A percentile compares a stretch with the other conserved stretches of the same genome.
These are phyloP conservation scores for Thielaviopsis euricoi DNA, from an alignment of 2,329 filamentous ascomycete species.

Conservation along the genomic window DNA sequence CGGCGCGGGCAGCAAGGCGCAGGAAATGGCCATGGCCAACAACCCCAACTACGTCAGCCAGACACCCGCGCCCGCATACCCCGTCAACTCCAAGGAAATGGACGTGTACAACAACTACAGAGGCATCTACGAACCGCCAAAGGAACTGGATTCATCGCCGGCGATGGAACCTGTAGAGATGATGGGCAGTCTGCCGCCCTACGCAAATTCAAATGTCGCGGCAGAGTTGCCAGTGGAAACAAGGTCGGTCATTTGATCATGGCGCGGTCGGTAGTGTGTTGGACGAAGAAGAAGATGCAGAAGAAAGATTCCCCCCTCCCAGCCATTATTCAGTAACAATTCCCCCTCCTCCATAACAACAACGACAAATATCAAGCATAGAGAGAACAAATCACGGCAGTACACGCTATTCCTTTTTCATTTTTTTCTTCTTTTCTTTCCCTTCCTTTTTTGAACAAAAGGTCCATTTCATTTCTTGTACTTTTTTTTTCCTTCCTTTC, in stretches of 20 bases:
- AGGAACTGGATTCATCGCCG: constrained; percentile 8
- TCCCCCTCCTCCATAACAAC: background rate
- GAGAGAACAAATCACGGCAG: too few species aligned
- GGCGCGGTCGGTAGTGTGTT: background rate
- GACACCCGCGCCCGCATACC: constrained; percentile 7
- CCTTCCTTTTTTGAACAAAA: background rate
- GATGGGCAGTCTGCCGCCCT: constrained; percentile 10
- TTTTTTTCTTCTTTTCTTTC: background rate
- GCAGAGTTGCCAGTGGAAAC: constrained; percentile 8
- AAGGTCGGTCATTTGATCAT: constrained; percentile 1
- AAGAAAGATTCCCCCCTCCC: too few species aligned
- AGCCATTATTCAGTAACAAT: background rate
- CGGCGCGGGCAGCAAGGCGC: constrained; percentile 1
- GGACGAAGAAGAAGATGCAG: background rate
- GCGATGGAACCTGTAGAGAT: constrained; percentile 11
- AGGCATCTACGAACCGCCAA: constrained; percentile 8
- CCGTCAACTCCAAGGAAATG: background rate
- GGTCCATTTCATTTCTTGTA: background rate
- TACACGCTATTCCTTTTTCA: too few species aligned
- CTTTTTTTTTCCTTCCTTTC: background rate
- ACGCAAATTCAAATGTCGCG: background rate
- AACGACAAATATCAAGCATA: background rate
- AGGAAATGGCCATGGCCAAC: constrained; percentile 2
- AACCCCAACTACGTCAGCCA: background rate
- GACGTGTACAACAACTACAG: constrained; percentile 7